A percentile compares a stretch with the other conserved stretches of the same genome.
These are phyloP conservation scores for Monilinia fructigena DNA, from an alignment of 2,329 filamentous ascomycete genomes.

Conservation along the genomic window DNA sequence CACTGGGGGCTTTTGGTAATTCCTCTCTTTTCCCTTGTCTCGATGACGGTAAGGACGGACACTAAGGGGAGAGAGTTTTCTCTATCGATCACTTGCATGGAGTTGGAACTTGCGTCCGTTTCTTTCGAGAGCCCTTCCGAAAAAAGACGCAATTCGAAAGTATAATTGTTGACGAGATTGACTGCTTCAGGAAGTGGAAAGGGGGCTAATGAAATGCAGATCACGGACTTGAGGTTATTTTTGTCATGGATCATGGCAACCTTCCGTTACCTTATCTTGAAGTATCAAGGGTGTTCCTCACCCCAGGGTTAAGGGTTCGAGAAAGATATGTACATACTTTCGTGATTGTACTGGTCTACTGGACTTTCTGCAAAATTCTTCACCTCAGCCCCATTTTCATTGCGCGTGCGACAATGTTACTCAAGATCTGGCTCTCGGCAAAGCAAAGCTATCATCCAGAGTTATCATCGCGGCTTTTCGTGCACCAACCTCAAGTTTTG, in stretches of 20 bases:
- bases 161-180: conserved; percentile 14
- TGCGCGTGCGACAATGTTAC: conserved; percentile 15
- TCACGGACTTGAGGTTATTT: conserved; percentile 18
- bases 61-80: conserved; percentile 9
- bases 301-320: conserved; percentile 19
- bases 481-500: background rate
- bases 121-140: conserved; percentile 1
- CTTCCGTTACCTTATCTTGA: conserved; percentile 20
- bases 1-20: conserved; percentile 4
- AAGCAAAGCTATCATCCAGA: conserved; percentile 7
- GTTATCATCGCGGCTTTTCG: background rate
- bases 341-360: conserved; percentile 8
- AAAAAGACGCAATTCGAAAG: conserved; percentile 17
- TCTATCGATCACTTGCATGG: conserved; percentile 22
- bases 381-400: conserved; percentile 17
- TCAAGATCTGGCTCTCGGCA: conserved; percentile 6
- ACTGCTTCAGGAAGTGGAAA: conserved; percentile 6
- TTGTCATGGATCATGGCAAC: conserved; percentile 12
- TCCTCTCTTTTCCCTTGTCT: conserved; percentile 8
- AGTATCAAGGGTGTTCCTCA: conserved; percentile 23
- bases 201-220: conserved; percentile 14
- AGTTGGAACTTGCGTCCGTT: conserved; percentile 11
- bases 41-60: conserved; percentile 1
- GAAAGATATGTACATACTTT: conserved; percentile 13
- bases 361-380: conserved; percentile 19